Conservation (phyloP, 1,284 basidiomycete species). For the Leccinum olivaceoglutinosum region DNA sequence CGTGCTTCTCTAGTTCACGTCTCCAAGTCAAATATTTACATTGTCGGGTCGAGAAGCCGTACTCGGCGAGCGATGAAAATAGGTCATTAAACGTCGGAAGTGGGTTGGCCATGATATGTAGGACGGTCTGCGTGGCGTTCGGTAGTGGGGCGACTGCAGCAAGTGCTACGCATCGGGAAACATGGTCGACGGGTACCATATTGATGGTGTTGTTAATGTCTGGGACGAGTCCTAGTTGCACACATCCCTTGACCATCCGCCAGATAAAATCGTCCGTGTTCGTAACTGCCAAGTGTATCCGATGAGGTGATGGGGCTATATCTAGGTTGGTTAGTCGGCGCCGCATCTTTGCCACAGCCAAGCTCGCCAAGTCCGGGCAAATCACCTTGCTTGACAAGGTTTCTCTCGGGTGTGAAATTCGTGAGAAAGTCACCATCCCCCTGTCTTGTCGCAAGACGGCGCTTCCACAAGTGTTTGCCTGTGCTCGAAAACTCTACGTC, state of each 20-base stretch:
- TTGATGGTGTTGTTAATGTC: constrained; percentile 99
- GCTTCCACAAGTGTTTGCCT: constrained; percentile 34
- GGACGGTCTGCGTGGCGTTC: constrained; percentile 57
- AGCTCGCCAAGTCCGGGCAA: constrained; percentile 34
- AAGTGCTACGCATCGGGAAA: constrained; percentile 78
- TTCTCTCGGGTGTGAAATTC: no score
- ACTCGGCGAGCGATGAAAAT: constrained; percentile 68
- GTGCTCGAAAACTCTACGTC: constrained; percentile 26
- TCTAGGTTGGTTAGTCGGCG: constrained; percentile 90
- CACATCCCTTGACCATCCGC: constrained; percentile 96
- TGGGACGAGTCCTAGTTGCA: constrained; percentile 92
- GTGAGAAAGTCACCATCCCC: no score
- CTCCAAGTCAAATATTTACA: constrained; percentile 94
- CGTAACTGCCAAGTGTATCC: constrained; percentile 61
- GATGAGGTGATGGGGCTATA: constrained; percentile 81
- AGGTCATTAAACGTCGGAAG: constrained; percentile 89
- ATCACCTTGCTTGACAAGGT: neutral
- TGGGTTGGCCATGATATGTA: constrained; percentile 88
- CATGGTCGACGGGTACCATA: constrained; percentile 97
- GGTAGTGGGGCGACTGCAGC: constrained; percentile 59
- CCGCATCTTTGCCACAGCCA: constrained; percentile 80
- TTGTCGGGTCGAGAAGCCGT: constrained; percentile 77
- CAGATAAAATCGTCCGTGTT: constrained; percentile 99
- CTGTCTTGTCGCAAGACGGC: no score
- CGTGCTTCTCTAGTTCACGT: constrained; percentile 88